Evolutionary conservation across 306 rosid genomes (phyloP).

Genomic region (Cicer bijugum): DNA sequence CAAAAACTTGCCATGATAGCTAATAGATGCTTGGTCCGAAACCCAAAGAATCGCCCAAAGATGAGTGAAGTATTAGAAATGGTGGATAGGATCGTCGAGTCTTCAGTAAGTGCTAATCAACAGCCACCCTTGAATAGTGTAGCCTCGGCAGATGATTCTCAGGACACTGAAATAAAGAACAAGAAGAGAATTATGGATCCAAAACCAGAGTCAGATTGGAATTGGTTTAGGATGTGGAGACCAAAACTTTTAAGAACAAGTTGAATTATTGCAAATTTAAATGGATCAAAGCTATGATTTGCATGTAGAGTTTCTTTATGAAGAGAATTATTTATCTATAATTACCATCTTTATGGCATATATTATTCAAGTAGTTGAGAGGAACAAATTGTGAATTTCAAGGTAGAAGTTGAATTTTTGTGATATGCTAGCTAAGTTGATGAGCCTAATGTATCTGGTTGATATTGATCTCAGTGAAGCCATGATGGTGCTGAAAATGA

Average conservation of each 20-base stretch:
- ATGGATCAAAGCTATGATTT: constrained; percentile 34
- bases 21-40: constrained; percentile 77
- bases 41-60: constrained; percentile 88
- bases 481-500: constrained; percentile 15
- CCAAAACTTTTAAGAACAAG: constrained; percentile 68
- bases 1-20: constrained; percentile 77
- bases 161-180: constrained; percentile 47
- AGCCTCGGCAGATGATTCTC: constrained; percentile 50
- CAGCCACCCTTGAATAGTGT: constrained; percentile 55
- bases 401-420: constrained; percentile 8
- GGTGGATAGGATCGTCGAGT: constrained; percentile 63
- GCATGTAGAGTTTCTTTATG: constrained; percentile 40
- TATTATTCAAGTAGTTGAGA: constrained; percentile 14
- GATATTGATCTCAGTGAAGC: constrained; percentile 38
- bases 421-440: constrained; percentile 30
- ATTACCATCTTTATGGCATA: constrained; percentile 11
- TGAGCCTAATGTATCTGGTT: constrained; percentile 39
- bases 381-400: constrained; percentile 38
- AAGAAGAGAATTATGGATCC: constrained; percentile 53
- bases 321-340: constrained; percentile 39
- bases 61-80: constrained; percentile 90
- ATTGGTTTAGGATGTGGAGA: constrained; percentile 65
- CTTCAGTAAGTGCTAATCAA: constrained; percentile 49
- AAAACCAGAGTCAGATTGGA: constrained; percentile 49
- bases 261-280: constrained; percentile 50